Percentiles rank a stretch among this genome's conserved stretches.
Conservation (phyloP, 371 early-diverging fungal genomes). For the Fennellomyces sp. region DNA sequence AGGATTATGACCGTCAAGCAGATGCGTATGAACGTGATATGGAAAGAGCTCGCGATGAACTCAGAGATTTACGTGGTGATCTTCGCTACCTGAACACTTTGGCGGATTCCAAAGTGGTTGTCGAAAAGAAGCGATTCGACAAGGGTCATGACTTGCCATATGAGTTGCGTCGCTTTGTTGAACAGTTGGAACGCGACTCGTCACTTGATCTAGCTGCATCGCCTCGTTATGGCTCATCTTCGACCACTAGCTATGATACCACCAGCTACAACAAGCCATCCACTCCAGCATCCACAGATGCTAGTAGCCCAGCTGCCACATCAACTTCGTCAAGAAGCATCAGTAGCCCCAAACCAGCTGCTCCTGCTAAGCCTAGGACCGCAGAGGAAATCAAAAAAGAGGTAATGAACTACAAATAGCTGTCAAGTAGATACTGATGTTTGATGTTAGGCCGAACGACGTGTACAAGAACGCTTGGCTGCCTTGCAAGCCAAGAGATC, state of each 20-base stretch:
- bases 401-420: constrained; percentile 13
- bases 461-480: constrained; percentile 54
- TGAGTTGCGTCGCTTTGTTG: constrained; percentile 48
- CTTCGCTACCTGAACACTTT: constrained; percentile 35
- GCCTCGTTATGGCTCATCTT: neutral
- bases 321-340: neutral
- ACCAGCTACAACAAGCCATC: neutral
- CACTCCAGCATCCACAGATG: constrained; percentile 11
- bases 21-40: constrained; percentile 47
- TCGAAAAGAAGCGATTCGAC: constrained; percentile 48
- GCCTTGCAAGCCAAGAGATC: constrained; percentile 44
- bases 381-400: constrained; percentile 58
- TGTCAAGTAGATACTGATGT: neutral
- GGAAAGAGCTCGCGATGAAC: constrained; percentile 39
- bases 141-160: constrained; percentile 48
- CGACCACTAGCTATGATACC: neutral
- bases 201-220: neutral
- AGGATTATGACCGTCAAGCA: constrained; percentile 37
- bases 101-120: constrained; percentile 23
- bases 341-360: neutral
- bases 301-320: constrained; percentile 3
- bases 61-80: constrained; percentile 45
- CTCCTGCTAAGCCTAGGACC: constrained; percentile 43
- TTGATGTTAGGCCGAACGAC: constrained; percentile 43
- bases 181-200: constrained; percentile 34